These are phyloP conservation scores for Ramaria sp. DNA, from an alignment of 768 basidiomycete species.

Conservation along the genomic window DNA sequence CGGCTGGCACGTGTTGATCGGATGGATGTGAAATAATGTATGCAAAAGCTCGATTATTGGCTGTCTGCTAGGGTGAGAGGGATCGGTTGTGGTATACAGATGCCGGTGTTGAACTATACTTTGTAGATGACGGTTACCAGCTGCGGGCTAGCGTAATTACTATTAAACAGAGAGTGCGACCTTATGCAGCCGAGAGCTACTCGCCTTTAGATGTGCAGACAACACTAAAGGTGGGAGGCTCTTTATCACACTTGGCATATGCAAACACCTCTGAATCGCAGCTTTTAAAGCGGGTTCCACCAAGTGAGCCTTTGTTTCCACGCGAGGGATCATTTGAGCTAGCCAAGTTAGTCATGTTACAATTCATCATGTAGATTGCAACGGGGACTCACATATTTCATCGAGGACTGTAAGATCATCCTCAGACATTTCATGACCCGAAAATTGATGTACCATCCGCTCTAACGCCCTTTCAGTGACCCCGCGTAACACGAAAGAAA, in stretches of 20 bases:
- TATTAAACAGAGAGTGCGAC: background rate
- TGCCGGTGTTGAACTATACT: constrained; percentile 58
- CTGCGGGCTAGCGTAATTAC: constrained; percentile 37
- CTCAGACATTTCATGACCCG: constrained; percentile 18
- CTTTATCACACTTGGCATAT: constrained; percentile 19
- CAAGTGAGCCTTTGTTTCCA: constrained; percentile 39
- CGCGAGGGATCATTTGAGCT: constrained; percentile 16
- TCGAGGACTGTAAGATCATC: background rate
- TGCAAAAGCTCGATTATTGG: constrained; percentile 45
- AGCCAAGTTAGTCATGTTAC: background rate
- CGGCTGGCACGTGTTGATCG: constrained; percentile 75
- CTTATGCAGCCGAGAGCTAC: constrained; percentile 11
- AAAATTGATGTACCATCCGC: constrained; percentile 40
- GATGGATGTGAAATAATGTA: constrained; percentile 63
- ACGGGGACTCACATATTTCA: background rate
- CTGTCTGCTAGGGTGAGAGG: constrained; percentile 9
- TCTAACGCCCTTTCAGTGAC: constrained; percentile 39
- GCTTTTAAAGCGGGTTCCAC: constrained; percentile 64
- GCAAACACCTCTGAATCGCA: constrained; percentile 50
- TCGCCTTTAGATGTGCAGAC: constrained; percentile 51
- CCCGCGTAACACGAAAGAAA: constrained; percentile 14
- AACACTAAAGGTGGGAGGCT: constrained; percentile 26
- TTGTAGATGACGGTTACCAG: constrained; percentile 71
- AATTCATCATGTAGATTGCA: background rate
- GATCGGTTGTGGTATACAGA: constrained; percentile 39